Evolutionary conservation across 768 basidiomycete species (phyloP).

Genomic region (Podaxis sp.): DNA sequence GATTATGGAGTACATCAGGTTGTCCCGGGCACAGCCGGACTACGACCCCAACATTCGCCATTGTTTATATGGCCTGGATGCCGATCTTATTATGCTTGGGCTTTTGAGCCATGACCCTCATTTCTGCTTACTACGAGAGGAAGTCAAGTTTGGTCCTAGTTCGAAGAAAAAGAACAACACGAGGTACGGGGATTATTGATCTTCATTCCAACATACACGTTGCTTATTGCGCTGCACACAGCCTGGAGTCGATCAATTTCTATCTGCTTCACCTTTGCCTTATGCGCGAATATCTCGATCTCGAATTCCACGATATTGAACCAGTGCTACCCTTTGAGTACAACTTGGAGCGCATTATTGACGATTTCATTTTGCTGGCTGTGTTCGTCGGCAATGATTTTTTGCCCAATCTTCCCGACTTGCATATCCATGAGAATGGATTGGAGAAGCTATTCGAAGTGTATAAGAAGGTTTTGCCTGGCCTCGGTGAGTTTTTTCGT

Average conservation of each 20-base stretch:
- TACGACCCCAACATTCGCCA: conserved; percentile 97
- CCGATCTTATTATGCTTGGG: conserved; percentile 97
- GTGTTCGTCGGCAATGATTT: conserved; percentile 99
- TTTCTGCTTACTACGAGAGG: conserved; percentile 95
- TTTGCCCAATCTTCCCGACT: conserved; percentile 89
- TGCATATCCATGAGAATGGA: conserved; percentile 98
- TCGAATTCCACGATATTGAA: conserved; percentile 82
- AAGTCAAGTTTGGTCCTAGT: conserved; percentile 93
- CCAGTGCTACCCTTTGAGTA: conserved; percentile 73
- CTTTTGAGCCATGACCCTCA: conserved; percentile 97
- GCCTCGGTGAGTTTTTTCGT: conserved; percentile 43
- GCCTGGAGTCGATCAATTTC: conserved; percentile 81
- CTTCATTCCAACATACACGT: neutral
- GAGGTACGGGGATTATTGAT: conserved; percentile 23
- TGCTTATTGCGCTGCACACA: conserved; percentile 23
- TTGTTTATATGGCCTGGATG: conserved; percentile 97
- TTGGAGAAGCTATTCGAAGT: conserved; percentile 90
- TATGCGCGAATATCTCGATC: conserved; percentile 94
- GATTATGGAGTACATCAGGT: conserved; percentile 98
- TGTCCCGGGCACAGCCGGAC: conserved; percentile 90
- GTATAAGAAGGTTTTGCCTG: conserved; percentile 89
- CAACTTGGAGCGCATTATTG: conserved; percentile 90
- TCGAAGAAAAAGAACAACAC: conserved; percentile 67
- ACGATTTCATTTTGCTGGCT: conserved; percentile 95
- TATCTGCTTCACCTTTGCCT: conserved; percentile 92